Evolutionary conservation across 371 early-diverging fungal genomes (phyloP), one percentile per base, ranked within the genome.

Genomic region (Syncephalis fuscata): DNA sequence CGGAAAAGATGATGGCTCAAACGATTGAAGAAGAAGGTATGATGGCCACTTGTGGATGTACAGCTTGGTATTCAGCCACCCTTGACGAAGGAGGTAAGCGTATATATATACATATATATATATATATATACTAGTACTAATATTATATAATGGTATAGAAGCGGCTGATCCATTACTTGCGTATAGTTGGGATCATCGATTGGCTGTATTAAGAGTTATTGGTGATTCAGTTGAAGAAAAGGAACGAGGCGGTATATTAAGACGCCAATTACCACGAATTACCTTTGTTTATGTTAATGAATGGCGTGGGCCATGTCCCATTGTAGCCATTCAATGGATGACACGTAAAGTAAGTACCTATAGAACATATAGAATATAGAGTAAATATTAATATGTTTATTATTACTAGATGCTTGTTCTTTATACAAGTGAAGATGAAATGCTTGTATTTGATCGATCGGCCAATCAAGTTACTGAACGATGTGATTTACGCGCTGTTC

Each of bases 301-400:
- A 47, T 76, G 74, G 72, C 58, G 67, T 42, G 67, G 70, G 11
- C 62, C 60, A 21, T 75, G 79, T 44, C 57, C 68, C 15, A 83
- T 86, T 54, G 82, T 86, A 15, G 76, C 74, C 1, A 55, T 81
- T 17, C 81, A 80, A 52, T 86, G 86, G 86, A 66, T 85, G 11
- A 78, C 76, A 42, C 65, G 71, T 46, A 74, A 78, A 67, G 82
- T 85, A 64, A 22, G 40, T 8, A 37, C 38, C 2, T 23, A 17
- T 11, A 50, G 11, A 7, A 11, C 11, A 32, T 39, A 45, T 45
- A 23, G 7, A 38, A 41, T 32, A 41, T 19, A 19, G n/a, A 15
- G 4, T 7, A 15, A 41, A 3, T 22, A 41, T 5, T 41, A 8
- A 15, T 9, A 19, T 41, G 4, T 7, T 15, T 7, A 8, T 17